Evolutionary conservation across 306 rosid species (phyloP), one percentile per base, ranked within the genome.

Genomic region (Pyrus pyrifolia): DNA sequence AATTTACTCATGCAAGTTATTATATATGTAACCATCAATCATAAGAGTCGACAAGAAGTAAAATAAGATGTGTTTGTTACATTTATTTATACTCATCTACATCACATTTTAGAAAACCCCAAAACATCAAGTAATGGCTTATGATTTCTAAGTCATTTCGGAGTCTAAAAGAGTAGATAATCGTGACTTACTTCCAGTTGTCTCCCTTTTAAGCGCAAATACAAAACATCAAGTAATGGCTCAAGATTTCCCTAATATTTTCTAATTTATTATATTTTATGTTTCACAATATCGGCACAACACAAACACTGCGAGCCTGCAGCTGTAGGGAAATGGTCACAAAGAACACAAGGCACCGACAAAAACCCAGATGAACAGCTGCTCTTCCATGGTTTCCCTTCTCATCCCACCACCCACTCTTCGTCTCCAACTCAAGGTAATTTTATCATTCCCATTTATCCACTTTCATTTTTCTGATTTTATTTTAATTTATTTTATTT

Each of bases 311-410:
- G 68, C 70, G 81, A 84, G 87, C 81, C 80, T 65, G 40, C 65
- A 63, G 45, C 22, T 33, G 68, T 18, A 64, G 44, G 68, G 68
- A 31, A 64, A n/a, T 18, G 68, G 45, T 33, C 68, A 30, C 13
- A 17, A 12, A 29, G 10, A 19, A 10, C 51, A 7, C 22, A 6
- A 9, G 4, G 42, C 46, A 64, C 59, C 35, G 21, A 76, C 51
- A 17, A 58, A 38, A 73, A 68, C 73, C 61, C 82, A 81, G 63
- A 11, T 52, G 71, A 78, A 70, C 70, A 67, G 60, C 77, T 67
- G 71, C 81, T 75, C 83, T 71, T 19, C 81, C 79, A 93, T 93
- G 97, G 90, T 94, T 52, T 87, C 89, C 52, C 85, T 90, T 6
- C 8, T 35, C 40, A 35, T 35, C 38, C 8, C 38, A 33, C 38